Base-by-base conservation (phyloP, 805 yeast species). In the Suhomyces tanzawaensis region DNA sequence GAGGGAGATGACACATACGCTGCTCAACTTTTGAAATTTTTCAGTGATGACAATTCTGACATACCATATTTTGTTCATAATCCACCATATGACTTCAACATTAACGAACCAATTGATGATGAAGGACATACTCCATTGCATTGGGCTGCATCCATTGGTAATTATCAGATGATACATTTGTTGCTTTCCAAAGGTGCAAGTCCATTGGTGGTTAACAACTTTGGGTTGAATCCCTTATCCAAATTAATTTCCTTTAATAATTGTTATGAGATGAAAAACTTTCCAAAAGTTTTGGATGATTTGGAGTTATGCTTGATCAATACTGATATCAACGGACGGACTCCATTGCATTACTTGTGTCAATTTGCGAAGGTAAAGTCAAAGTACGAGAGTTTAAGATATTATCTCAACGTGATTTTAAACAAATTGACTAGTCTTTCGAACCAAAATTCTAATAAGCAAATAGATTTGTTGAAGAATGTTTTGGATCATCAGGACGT, bases 121-220 rank as follows among this genome's bases (percentile, higher is more conserved):
- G 97, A 93, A 55, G 95, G 96, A 1, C 95, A 93, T 55, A 85
- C 96, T 0, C 84, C 95, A 2, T 80, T 93, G 49, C 99, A 93
- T 62, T 93, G 98, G 97, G 95, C 98, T 0, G 88, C 97, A 43
- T 85, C 98, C 1, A 88, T 93, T 77, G 99, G 98, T 3, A 86
- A 82, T 56, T 62, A 83, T 23, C 76, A 74, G 32, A 80, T 90
- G 62, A 81, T 87, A 39, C 93, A 84, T 48, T 75, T 89, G 11
- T 70, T 93, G 29, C 63, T 87, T 21, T 71, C 79, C 19, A 78
- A 82, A 27, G 95, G 96, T 4, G 93, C 95, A 2, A 76, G 81
- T 61, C 67, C 73, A 13, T 51, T 69, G 30, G 70, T 61, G 18
- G 74, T 77, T 39, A 73, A 79, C 42, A 73, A 65, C 44, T 64